Conservation (phyloP, 352 stramenopile genomes). For the Phytopythium mirpurense region DNA sequence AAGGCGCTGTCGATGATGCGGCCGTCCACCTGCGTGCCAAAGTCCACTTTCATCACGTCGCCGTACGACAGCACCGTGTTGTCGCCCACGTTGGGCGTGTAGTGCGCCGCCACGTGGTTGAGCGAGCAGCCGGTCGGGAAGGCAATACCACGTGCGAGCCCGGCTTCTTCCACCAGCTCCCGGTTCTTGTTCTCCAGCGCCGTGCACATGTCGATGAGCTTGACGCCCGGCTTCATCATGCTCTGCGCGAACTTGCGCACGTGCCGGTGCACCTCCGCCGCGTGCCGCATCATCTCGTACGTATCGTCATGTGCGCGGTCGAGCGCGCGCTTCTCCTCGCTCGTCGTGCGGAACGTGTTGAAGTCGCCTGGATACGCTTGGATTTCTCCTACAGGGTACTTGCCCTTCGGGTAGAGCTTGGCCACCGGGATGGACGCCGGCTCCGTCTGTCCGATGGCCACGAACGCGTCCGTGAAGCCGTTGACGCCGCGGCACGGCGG, state of each 20-base stretch:
- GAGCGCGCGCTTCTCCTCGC: constrained; percentile 75
- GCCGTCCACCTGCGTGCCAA: constrained; percentile 96
- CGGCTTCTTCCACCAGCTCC: constrained; percentile 91
- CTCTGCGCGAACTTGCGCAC: constrained; percentile 91
- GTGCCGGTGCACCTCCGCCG: constrained; percentile 93
- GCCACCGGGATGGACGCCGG: constrained; percentile 92
- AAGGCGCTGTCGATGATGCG: constrained; percentile 98
- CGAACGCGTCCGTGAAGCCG: constrained; percentile 92
- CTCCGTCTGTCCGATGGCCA: constrained; percentile 93
- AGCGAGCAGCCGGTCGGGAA: constrained; percentile 93
- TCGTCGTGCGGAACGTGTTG: constrained; percentile 89
- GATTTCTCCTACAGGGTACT: constrained; percentile 93
- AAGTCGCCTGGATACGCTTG: constrained; percentile 89
- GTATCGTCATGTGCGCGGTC: constrained; percentile 72
- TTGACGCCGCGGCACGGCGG: constrained; percentile 69
- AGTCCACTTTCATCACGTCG: constrained; percentile 99
- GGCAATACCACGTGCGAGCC: constrained; percentile 40
- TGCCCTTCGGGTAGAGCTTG: constrained; percentile 51
- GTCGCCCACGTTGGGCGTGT: constrained; percentile 96
- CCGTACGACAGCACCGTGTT: constrained; percentile 92
- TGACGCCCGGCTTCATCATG: constrained; percentile 95
- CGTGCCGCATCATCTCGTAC: constrained; percentile 82
- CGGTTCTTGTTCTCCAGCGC: constrained; percentile 96
- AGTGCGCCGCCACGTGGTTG: constrained; percentile 98
- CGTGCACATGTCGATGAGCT: constrained; percentile 95